phyloP scores from a whole-genome alignment of 2,329 filamentous ascomycete genomes.

The Aspergillus udagawae region DNA sequence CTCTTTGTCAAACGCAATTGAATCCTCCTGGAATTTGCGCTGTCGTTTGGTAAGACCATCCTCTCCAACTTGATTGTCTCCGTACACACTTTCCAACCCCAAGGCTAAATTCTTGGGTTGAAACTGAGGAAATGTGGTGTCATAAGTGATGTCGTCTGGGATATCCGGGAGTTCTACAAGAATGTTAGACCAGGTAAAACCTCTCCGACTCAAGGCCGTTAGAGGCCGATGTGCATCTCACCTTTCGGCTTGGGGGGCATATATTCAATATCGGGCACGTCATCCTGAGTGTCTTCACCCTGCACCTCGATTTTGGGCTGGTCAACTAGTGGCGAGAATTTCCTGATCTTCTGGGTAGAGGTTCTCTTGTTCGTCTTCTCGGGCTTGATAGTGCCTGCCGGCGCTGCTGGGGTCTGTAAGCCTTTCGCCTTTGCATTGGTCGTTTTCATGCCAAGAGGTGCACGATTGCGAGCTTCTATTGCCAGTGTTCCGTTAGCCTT shows the following conservation, averaged over 20 bases:
- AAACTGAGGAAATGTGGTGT: conserved; percentile 51
- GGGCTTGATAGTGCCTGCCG: conserved; percentile 54
- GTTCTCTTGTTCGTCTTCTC: conserved; percentile 61
- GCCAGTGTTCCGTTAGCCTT: conserved; percentile 4
- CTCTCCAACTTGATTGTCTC: conserved; percentile 42
- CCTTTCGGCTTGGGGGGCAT: conserved; percentile 69
- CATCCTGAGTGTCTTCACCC: conserved; percentile 44
- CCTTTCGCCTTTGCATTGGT: conserved; percentile 83
- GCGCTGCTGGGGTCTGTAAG: conserved; percentile 63
- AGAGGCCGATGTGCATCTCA: conserved; percentile 21
- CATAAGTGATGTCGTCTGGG: conserved; percentile 43
- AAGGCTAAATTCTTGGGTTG: conserved; percentile 50
- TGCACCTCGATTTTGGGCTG: conserved; percentile 47
- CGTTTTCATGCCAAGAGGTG: conserved; percentile 87
- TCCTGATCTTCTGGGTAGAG: conserved; percentile 59
- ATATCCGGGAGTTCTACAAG: conserved; percentile 45
- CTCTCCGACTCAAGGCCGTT: background rate
- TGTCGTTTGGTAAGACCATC: conserved; percentile 61
- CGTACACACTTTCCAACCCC: conserved; percentile 50
- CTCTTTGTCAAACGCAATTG: conserved; percentile 58
- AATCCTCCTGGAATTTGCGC: conserved; percentile 66
- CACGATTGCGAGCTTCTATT: conserved; percentile 64
- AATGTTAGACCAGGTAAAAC: conserved; percentile 3
- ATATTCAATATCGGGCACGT: conserved; percentile 79
- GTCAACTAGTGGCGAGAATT: conserved; percentile 49